Evolutionary conservation across 1,284 basidiomycete species (phyloP), one percentile per base, ranked within the genome.

Genomic region (Boletellus sp.): DNA sequence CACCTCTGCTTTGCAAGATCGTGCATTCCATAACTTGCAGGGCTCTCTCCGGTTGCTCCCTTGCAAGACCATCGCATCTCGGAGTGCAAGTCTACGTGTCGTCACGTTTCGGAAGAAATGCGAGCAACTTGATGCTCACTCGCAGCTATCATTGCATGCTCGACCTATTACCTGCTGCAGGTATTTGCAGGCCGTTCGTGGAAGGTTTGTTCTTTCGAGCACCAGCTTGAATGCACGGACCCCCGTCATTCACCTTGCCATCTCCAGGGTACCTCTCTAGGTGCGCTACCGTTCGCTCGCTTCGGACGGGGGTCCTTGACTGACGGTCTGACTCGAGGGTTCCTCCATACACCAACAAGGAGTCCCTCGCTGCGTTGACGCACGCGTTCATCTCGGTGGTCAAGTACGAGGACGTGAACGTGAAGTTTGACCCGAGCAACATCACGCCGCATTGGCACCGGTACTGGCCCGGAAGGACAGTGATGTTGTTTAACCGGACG

Each of bases 401-500:
- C 13, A 58, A 54, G 16, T 59, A 40, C 15, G 40, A 55, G 19
- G 50, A 63, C 40, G 56, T 60, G 32, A 60, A 69, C 47, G 16
- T 5, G 6, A 61, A 62, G 19, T 56, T 59, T 8, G 46, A 60
- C 32, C 39, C 52, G 5, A 44, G 33, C 2, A 52, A 67, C 24
- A 57, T 32, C 13, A 67, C 61, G 2, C 67, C 65, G 0, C 0
- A 39, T 1, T 67, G 65, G 66, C 6, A 45, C 10, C 5, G 19
- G n/a, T 61, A 65, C 39, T 3, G 13, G 15, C 13, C n/a, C 0
- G 53, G 47, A 11, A 15, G 43, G 10, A 58, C 55, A 11, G 68
- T 70, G n/a, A 69, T 69, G 62, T 3, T 69, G 7, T 69, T 69
- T 38, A 63, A 68, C 28, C 38, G 41, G 10, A 67, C 65, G 0